Base-by-base conservation (phyloP, 371 early-diverging fungal species). In the Zychaea mexicana region DNA sequence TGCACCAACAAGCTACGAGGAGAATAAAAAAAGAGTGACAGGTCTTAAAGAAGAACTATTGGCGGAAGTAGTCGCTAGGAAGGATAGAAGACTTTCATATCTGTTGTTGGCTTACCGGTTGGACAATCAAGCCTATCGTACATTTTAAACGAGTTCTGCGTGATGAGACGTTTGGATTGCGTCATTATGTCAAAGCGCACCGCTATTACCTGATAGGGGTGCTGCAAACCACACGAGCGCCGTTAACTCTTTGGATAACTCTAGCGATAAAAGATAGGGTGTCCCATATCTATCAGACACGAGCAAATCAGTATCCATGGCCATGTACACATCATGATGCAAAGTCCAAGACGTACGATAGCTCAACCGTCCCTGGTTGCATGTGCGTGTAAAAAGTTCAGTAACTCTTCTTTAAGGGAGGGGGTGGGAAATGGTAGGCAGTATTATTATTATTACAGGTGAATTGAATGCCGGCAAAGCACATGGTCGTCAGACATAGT, bases 181-280 rank as follows among this genome's bases (percentile, higher is more conserved):
- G 26, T 27, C 62, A 53, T 53, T n/a, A 1, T 21, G 10, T 27
- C 22, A 27, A 17, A 36, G 24, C 6, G 26, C n/a, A 22, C 64
- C n/a, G 19, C 27, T 26, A 53, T 27, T 84, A 87, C 89, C 96
- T 7, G 92, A 90, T 17, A 94, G 78, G 3, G 94, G 94, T 3
- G 93, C 94, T 3, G 91, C 90, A 19, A 94, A 73, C 94, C 94
- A 94, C 5, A 92, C 80, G 64, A 83, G 53, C 2, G 87, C 79
- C 8, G 91, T 89, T 57, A 88, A 55, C n/a, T 88, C 70, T 59
- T 88, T 82, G 13, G 88, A 73, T 59, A 92, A 67, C 13, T 88
- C 90, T 2, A 94, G 79, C 3, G 86, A 81, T 22, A 83, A 64
- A 28, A 94, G 73, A 66, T 89, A 91, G n/a, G 92, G 92, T 10